Evolutionary conservation across 2,329 filamentous ascomycete species (phyloP), one percentile per base, ranked within the genome.

Genomic region (Lachnellula arida): DNA sequence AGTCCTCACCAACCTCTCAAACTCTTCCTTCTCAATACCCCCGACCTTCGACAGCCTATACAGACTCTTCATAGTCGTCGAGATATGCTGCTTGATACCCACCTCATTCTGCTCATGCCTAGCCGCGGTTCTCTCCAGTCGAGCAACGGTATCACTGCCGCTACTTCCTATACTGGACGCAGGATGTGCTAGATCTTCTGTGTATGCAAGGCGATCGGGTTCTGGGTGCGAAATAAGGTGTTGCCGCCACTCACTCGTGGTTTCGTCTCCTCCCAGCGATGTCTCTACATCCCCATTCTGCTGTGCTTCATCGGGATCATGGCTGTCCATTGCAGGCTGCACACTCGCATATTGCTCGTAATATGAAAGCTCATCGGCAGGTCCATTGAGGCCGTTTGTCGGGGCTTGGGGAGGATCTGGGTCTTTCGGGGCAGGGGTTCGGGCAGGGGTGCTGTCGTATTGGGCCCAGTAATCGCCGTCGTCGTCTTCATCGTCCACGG

Each of bases 401-500:
- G 25, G 34, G 49, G 46, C 15, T 34, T 53, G 50, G 19, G 86
- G 86, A 12, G 81, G 85, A 3, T 32, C 28, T 12, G 86, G 85
- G 4, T 85, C 87, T 23, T 75, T 77, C 65, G 86, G 72, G 6
- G 79, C 83, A 1, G 86, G 85, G 9, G 85, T 88, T 46, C 79
- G 77, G 2, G 80, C 78, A 1, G 88, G 86, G 4, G 86, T 89
- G 25, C 81, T 81, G 68, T 90, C 88, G 70, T 93, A 92, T 58
- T 84, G 81, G 34, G 83, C 86, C 89, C 89, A 93, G 71, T 93
- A 93, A 63, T 85, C 86, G 61, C 89, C 87, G 59, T 91, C 86
- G 34, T 88, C 86, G 22, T 88, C 86, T 0, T 84, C 84, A 0
- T 85, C 81, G 9, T 54, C 55, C 23, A 59, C 61, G 3, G 59